Evolutionary conservation across 768 basidiomycete species (phyloP).

Genomic region (Kwoniella mangroviensis): DNA sequence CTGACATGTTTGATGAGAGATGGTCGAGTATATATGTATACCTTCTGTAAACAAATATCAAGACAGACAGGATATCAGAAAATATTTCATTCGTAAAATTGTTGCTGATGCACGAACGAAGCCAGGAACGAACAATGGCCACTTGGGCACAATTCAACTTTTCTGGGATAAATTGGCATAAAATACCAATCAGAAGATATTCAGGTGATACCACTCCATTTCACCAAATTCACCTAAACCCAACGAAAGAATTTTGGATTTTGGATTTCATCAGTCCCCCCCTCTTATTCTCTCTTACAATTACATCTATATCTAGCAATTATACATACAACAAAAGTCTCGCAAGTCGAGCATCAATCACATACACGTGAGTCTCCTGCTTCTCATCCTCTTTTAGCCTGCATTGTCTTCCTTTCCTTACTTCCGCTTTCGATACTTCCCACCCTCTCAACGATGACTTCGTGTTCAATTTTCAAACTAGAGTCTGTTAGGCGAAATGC

Average conservation of each 20-base stretch:
- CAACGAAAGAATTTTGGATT: constrained; percentile 11
- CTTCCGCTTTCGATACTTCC: constrained; percentile 10
- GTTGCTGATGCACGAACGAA: neutral
- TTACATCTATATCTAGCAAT: neutral
- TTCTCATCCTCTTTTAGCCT: neutral
- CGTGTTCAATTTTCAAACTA: constrained; percentile 57
- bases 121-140: neutral
- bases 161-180: constrained; percentile 41
- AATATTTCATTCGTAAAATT: neutral
- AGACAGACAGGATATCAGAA: neutral
- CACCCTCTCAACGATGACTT: constrained; percentile 43
- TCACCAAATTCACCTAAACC: constrained; percentile 22
- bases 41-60: neutral
- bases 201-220: constrained; percentile 9
- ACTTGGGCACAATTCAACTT: constrained; percentile 17
- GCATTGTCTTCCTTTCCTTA: neutral
- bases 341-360: constrained; percentile 17
- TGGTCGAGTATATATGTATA: neutral
- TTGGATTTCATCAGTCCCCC: constrained; percentile 14
- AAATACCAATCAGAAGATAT: constrained; percentile 18
- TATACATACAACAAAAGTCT: constrained; percentile 11
- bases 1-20: constrained; percentile 33
- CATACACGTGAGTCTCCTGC: neutral
- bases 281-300: constrained; percentile 10
- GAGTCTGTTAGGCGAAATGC: constrained; percentile 57